A percentile compares a stretch with the other conserved stretches of the same genome.
Conservation (phyloP, 495 filamentous ascomycete species). For the Massariosphaeria phaeospora region DNA sequence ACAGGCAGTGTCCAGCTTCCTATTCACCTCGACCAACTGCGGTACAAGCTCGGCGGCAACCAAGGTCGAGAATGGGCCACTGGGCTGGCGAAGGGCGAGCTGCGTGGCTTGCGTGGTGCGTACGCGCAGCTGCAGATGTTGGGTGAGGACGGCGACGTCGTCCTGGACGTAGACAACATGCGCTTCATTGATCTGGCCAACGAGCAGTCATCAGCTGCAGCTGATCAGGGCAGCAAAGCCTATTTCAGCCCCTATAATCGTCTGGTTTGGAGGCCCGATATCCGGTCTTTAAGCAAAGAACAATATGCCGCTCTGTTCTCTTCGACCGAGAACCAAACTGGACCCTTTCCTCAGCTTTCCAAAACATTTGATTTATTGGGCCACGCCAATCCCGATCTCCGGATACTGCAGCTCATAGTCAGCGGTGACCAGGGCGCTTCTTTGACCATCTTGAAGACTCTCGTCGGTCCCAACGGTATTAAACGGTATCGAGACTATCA, state of each 20-base stretch:
- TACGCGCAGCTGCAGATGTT: slow-evolving; percentile 21
- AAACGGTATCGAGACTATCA: slow-evolving; percentile 10
- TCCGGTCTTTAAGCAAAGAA: slow-evolving; percentile 10
- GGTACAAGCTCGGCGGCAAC: background rate
- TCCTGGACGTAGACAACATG: slow-evolving; percentile 22
- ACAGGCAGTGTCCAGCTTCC: slow-evolving; percentile 12
- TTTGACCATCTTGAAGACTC: background rate
- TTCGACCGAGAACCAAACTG: background rate
- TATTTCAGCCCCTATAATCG: slow-evolving; percentile 21
- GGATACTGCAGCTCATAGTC: slow-evolving; percentile 11
- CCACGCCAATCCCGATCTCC: slow-evolving; percentile 7
- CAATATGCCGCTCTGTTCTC: slow-evolving; percentile 9
- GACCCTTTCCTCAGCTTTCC: slow-evolving; percentile 6
- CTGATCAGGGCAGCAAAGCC: background rate
- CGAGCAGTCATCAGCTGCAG: background rate
- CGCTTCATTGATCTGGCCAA: slow-evolving; percentile 13
- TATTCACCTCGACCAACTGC: slow-evolving; percentile 4
- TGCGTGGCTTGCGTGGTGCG: slow-evolving; percentile 18
- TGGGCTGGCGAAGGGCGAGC: slow-evolving; percentile 17
- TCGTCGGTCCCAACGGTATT: background rate
- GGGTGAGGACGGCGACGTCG: slow-evolving; percentile 7
- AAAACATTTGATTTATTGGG: slow-evolving; percentile 6
- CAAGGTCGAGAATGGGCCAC: slow-evolving; percentile 8
- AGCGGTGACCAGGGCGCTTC: slow-evolving; percentile 18
- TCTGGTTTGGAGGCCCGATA: slow-evolving; percentile 32